Base-by-base conservation (phyloP, 2,329 filamentous ascomycete species). In the Acephala macrosclerotiorum region DNA sequence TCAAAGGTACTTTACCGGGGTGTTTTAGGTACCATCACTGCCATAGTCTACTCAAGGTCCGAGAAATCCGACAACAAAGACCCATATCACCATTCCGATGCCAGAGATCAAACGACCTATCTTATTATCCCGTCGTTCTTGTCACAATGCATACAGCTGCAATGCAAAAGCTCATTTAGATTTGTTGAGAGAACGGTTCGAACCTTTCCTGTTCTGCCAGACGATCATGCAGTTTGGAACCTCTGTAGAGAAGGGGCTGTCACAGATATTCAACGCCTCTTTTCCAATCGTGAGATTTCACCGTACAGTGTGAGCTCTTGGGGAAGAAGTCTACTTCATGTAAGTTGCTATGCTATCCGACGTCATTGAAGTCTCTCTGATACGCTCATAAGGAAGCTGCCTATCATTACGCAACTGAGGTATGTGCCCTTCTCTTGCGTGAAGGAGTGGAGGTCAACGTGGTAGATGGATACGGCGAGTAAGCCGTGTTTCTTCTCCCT, bases 111-210 rank as follows among this genome's bases (percentile, higher is more conserved):
- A 36, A 57, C 20, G 16, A 29, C 49, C 3, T 63, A 53, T 51
- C 4, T 49, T 25, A 57, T 63, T 40, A 58, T 63, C 22, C 60
- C 60, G 42, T 63, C 60, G 11, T 63, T 63, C 53, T 49, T 63
- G 16, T 63, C 60, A 35, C n/a, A 29, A 18, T 56, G 51, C 22
- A 20, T 56, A 12, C 35, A 56, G 8, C 7, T 56, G 9, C 51
- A 36, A 8, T 55, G n/a, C 18, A 22, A 25, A 1, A 45, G 36
- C 47, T 36, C 60, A 11, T 57, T 45, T 26, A 49, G 49, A 35
- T n/a, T 8, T 4, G 22, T 51, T 35, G 36, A 63, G 51, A 63
- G 60, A n/a, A 22, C 53, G 2, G 3, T 63, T 16, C 49, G 60
- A 18, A 49, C 33, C 7, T 47, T 51, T 36, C 60, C 38, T 3